Evolutionary conservation across 2,329 filamentous ascomycete species (phyloP), one percentile per base, ranked within the genome.

Genomic region (Bipolaris victoriae): DNA sequence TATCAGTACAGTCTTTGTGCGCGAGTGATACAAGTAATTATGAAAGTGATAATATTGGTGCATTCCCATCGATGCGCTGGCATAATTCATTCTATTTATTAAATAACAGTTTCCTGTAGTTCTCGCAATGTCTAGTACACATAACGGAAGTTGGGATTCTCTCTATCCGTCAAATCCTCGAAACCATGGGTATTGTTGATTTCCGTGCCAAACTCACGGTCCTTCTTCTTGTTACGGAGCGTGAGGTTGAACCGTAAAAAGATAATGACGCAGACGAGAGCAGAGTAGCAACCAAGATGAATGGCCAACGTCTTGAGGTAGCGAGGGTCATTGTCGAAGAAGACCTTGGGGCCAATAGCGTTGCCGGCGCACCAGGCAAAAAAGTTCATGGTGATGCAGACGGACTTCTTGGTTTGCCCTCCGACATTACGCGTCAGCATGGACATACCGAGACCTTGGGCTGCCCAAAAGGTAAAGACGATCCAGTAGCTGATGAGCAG

Each of bases 401-500:
- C 82, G 0, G 84, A 83, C 73, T 90, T 91, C 77, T 92, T 92
- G 1, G 89, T 91, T 65, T 90, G 87, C 0, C 89, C 89, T 24
- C 86, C 89, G 9, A 90, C 79, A 67, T 91, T 91, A 15, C 88
- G 83, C 0, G 85, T 86, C 55, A 90, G 82, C 79, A 91, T 83
- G 13, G 86, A 88, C 65, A 91, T 82, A 7, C 83, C 80, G 11
- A 91, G 78, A 1, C 86, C 89, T 67, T 89, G 85, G 0, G 88
- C 88, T 0, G 89, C 87, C 89, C 89, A 92, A 82, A 92, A 92
- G 5, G 87, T 90, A 16, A 91, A 81, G 0, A 86, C 88, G 60
- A 92, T 88, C 77, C 92, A 92, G 80, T 92, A 92, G 68, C 82
- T 84, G 67, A 92, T 84, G 13, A 92, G 78, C 0, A 92, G 81